Conservation (phyloP, 1,139 yeast genomes). For the Pichia sorboxylosa region DNA sequence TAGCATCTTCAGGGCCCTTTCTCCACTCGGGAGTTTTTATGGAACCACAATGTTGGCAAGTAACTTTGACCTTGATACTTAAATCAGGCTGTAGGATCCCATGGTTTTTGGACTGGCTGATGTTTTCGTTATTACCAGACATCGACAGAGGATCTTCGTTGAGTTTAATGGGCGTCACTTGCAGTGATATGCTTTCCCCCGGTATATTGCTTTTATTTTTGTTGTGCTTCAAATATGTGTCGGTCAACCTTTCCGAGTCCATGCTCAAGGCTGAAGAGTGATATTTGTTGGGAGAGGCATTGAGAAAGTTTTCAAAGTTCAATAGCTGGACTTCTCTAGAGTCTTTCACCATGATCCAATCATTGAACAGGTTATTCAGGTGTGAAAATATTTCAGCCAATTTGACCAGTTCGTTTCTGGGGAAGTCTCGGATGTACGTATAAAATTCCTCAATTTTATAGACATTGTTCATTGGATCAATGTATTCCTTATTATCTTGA, state of each 20-base stretch:
- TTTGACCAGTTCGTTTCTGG: conserved; percentile 7
- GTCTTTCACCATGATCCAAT: conserved; percentile 9
- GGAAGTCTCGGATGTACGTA: conserved; percentile 6
- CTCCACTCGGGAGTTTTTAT: conserved; percentile 79
- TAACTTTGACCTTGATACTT: conserved; percentile 19
- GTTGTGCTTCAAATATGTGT: conserved; percentile 1
- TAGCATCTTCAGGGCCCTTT: conserved; percentile 65
- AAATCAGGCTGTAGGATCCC: conserved; percentile 24
- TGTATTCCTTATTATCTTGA: not conserved
- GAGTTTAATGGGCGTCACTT: conserved; percentile 21
- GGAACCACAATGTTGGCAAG: conserved; percentile 52
- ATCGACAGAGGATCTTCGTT: too few species aligned
- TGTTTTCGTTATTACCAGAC: conserved; percentile 3
- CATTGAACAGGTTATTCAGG: conserved; percentile 2
- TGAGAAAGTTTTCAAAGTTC: not conserved
- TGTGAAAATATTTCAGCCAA: conserved; percentile 2
- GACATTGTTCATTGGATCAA: not conserved
- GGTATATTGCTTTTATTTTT: conserved; percentile 5
- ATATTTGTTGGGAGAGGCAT: not conserved
- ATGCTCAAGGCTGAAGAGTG: not conserved
- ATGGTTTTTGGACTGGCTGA: conserved; percentile 15
- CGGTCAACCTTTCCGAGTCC: not conserved
- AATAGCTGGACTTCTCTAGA: not conserved
- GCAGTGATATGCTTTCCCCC: conserved; percentile 20
- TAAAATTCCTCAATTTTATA: conserved; percentile 12